Conservation (phyloP, 345 rosid genomes). For the Pistacia atlantica region DNA sequence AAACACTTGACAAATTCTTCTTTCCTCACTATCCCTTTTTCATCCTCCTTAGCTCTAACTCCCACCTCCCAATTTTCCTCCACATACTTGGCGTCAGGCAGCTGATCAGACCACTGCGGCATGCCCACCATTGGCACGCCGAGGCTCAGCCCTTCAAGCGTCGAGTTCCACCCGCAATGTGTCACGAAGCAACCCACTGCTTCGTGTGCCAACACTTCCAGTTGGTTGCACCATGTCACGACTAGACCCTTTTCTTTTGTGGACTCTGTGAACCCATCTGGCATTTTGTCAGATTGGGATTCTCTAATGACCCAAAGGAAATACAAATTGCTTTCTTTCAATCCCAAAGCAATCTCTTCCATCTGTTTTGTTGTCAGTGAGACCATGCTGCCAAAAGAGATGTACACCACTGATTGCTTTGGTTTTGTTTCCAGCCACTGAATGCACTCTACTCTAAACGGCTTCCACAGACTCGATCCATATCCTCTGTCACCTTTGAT, state of each 20-base stretch:
- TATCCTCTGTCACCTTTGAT: slow-evolving; percentile 56
- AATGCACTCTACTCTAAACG: slow-evolving; percentile 54
- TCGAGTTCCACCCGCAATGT: slow-evolving; percentile 82
- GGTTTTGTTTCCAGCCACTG: slow-evolving; percentile 62
- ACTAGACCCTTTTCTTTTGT: slow-evolving; percentile 45
- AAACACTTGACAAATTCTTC: slow-evolving; percentile 52
- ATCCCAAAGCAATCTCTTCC: slow-evolving; percentile 49
- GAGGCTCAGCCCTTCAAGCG: slow-evolving; percentile 65
- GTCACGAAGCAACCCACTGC: slow-evolving; percentile 66
- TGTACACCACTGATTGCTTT: slow-evolving; percentile 46
- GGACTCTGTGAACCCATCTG: slow-evolving; percentile 48
- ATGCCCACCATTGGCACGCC: slow-evolving; percentile 71
- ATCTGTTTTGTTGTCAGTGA: slow-evolving; percentile 45
- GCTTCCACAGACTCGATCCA: slow-evolving; percentile 74
- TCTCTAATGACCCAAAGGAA: slow-evolving; percentile 74
- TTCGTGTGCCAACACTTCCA: slow-evolving; percentile 54
- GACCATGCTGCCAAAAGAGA: slow-evolving; percentile 80
- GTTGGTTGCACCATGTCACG: slow-evolving; percentile 70
- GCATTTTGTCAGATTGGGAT: slow-evolving; percentile 50
- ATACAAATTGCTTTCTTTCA: slow-evolving; percentile 47
- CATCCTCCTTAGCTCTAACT: slow-evolving; percentile 55
- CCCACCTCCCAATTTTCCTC: slow-evolving; percentile 73
- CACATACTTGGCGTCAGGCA: slow-evolving; percentile 59
- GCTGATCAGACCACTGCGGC: slow-evolving; percentile 74
- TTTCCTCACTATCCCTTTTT: slow-evolving; percentile 54